These are phyloP conservation scores for Teunomyces gatunensis DNA, from an alignment of 805 yeast genomes.

Conservation along the genomic window DNA sequence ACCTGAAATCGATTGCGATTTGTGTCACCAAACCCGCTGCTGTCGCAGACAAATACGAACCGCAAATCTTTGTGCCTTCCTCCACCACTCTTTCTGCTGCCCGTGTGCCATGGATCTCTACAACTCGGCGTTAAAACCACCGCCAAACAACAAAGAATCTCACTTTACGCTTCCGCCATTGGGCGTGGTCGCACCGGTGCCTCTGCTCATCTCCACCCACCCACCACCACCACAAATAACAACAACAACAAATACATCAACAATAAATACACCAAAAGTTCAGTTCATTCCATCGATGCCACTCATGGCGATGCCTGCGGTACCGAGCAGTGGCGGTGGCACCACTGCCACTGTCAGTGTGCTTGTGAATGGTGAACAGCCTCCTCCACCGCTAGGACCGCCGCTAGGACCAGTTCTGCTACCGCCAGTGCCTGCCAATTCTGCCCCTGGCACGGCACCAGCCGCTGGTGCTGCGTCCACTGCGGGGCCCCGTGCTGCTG, in stretches of 20 bases:
- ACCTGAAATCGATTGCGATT: not conserved
- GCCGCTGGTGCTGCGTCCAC: not conserved
- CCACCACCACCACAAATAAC: conserved; percentile 1
- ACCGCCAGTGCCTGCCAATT: no score
- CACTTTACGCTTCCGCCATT: conserved; percentile 4
- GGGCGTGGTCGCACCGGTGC: not conserved
- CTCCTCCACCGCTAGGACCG: not conserved
- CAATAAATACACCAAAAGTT: not conserved
- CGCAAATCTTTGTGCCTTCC: not conserved
- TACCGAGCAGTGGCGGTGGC: not conserved
- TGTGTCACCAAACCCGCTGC: not conserved
- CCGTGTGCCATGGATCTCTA: conserved; percentile 18
- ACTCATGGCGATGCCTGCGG: not conserved
- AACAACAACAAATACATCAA: conserved; percentile 3
- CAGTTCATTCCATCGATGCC: not conserved
- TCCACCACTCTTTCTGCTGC: not conserved
- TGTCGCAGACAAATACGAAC: not conserved
- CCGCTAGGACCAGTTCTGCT: no score
- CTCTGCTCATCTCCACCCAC: not conserved
- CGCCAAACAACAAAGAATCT: conserved; percentile 27
- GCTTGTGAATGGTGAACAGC: not conserved
- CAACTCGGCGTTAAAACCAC: conserved; percentile 34
- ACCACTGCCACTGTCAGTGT: no score
- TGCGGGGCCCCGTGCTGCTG: not conserved
- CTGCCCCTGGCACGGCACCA: no score